Percentiles rank a stretch among this genome's conserved stretches.
Conservation (phyloP, 768 basidiomycete genomes). For the Psilocybe subaeruginosa region DNA sequence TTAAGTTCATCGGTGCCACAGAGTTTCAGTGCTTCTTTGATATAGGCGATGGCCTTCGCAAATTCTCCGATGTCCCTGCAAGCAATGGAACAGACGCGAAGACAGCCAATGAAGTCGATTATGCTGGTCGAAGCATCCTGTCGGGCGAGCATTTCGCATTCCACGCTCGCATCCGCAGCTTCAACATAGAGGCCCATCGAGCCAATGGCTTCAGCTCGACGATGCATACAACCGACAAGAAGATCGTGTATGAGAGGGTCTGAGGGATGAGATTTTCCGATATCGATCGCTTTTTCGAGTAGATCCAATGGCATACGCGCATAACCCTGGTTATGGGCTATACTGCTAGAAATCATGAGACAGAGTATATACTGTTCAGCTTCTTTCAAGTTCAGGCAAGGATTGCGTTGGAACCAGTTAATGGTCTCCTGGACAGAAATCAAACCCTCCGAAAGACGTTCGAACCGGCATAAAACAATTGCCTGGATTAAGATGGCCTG, state of each 20-base stretch:
- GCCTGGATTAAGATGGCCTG: neutral
- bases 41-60: neutral
- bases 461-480: conserved; percentile 1
- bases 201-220: conserved; percentile 11
- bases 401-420: neutral
- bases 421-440: conserved; percentile 4
- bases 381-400: neutral
- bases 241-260: neutral
- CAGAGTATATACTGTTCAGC: conserved; percentile 11
- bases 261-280: conserved; percentile 3
- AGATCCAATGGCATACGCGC: conserved; percentile 2
- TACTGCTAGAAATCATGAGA: conserved; percentile 7
- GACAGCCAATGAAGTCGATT: conserved; percentile 12
- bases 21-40: conserved; percentile 11
- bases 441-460: conserved; percentile 6
- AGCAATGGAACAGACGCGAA: conserved; percentile 6
- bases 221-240: conserved; percentile 12
- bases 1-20: conserved; percentile 1
- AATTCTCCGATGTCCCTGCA: neutral
- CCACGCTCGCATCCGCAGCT: conserved; percentile 8
- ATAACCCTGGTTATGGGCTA: conserved; percentile 9
- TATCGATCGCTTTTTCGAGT: conserved; percentile 9
- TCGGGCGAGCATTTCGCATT: conserved; percentile 7
- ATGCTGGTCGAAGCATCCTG: neutral
- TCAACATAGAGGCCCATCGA: conserved; percentile 11